Base-by-base conservation (phyloP, 2,329 filamentous ascomycete genomes). In the Lithohypha guttulata region DNA sequence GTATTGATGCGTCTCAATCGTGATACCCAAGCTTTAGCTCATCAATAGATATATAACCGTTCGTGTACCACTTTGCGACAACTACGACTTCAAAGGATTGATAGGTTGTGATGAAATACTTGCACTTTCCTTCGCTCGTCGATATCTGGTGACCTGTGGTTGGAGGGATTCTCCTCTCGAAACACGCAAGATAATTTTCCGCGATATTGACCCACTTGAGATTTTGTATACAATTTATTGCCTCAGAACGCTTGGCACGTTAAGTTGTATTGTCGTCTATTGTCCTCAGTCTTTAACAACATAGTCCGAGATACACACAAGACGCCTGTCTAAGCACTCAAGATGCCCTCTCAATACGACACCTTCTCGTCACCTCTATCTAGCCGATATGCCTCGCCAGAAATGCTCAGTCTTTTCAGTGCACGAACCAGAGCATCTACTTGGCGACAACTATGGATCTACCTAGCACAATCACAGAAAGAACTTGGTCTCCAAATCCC, bases 401-500 rank as follows among this genome's bases (percentile, higher is more conserved):
- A 82, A 62, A 87, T 91, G 81, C 73, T 79, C 53, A 70, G 73
- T 48, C 75, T 94, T 45, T 95, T 94, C 69, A 80, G 78, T 51
- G 75, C 79, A 43, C 75, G 84, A 29, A 79, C 76, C 39, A 73
- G 85, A 20, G 77, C 79, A 59, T 79, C 75, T 28, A 85, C 77
- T 40, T 93, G 85, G 85, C 77, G 86, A 48, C 72, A 83, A 58
- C 75, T 94, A 13, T 95, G 87, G 87, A 66, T 89, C 30, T 78
- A 72, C 63, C 79, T 94, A 8, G 86, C 86, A 17, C 80, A 93
- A 67, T 70, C 73, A 7, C 81, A 94, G 67, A 79, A 78, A 59
- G 81, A 87, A 59, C 72, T 93, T 2, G 85, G 85, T 2, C 73
- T 93, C 32, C 65, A 73, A 6, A 87, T 94, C 56, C 77, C 74